Conservation (phyloP, 2,329 filamentous ascomycete genomes). For the Metarhizium humberi region DNA sequence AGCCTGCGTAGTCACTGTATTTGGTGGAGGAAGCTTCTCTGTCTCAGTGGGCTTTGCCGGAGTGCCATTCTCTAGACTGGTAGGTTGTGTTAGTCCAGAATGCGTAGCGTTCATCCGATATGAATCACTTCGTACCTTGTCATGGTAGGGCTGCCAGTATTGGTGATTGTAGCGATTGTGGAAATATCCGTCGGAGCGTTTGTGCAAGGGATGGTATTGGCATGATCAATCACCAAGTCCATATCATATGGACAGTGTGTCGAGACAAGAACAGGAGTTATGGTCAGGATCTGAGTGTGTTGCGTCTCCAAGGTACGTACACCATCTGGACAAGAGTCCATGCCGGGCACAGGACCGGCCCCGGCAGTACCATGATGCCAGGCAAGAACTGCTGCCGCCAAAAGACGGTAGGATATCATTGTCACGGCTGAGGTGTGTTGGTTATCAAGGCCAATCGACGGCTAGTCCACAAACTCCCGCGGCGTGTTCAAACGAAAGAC, state of each 20-base stretch:
- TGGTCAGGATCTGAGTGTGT: conserved; percentile 1
- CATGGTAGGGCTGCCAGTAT: background rate
- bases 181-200: background rate
- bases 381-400: conserved; percentile 1
- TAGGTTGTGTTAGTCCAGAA: background rate
- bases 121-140: conserved; percentile 1
- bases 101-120: background rate
- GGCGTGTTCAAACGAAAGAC: background rate
- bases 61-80: background rate
- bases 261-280: background rate
- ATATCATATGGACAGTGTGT: conserved; percentile 1
- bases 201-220: background rate
- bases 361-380: background rate
- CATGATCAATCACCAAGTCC: background rate
- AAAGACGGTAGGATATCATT: background rate
- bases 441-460: background rate
- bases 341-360: background rate
- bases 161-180: conserved; percentile 4
- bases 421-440: background rate
- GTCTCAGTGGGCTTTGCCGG: too few relatives aligned
- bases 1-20: background rate
- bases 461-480: background rate
- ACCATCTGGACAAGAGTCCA: background rate
- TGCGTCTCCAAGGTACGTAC: conserved; percentile 1
- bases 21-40: background rate